Conservation (phyloP, 1,139 yeast genomes). For the Protomyces arabidopsidicola region DNA sequence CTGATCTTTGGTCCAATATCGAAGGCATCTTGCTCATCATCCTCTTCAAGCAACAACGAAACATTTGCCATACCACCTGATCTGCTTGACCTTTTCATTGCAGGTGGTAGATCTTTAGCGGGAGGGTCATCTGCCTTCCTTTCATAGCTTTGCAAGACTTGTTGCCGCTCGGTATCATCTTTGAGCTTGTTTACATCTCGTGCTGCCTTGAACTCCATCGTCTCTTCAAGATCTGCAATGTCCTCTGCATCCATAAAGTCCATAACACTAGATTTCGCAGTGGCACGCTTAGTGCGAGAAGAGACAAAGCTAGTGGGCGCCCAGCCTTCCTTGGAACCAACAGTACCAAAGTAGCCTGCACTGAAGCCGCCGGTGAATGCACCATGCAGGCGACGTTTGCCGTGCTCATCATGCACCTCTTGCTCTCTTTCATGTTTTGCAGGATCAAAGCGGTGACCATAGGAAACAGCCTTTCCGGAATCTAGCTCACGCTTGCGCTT, state of each 20-base stretch:
- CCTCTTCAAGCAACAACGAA: slow-evolving; percentile 30
- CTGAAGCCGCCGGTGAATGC: slow-evolving; percentile 41
- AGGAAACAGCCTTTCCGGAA: not conserved
- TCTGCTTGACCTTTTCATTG: not conserved
- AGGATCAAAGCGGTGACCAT: slow-evolving; percentile 18
- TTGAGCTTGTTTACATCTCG: slow-evolving; percentile 6
- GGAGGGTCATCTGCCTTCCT: not conserved
- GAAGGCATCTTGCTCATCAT: slow-evolving; percentile 32
- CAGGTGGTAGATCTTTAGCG: not conserved
- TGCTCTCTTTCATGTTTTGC: slow-evolving; percentile 32
- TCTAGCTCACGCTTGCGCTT: not conserved
- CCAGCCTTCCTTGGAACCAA: slow-evolving; percentile 41
- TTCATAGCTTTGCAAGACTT: slow-evolving; percentile 29
- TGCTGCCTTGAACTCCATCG: slow-evolving; percentile 28
- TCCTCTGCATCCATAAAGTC: slow-evolving; percentile 42
- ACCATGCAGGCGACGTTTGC: slow-evolving; percentile 38
- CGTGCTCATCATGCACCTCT: slow-evolving; percentile 34
- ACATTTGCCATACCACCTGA: not conserved
- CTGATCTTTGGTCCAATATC: slow-evolving; percentile 30
- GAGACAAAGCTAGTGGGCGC: slow-evolving; percentile 37
- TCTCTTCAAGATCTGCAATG: slow-evolving; percentile 35
- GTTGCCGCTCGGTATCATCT: slow-evolving; percentile 5
- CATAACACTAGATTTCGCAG: slow-evolving; percentile 32
- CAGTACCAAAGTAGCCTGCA: slow-evolving; percentile 41
- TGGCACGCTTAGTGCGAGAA: slow-evolving; percentile 34